Conservation (phyloP, 805 yeast genomes). For the Wickerhamomyces sydowiorum region DNA sequence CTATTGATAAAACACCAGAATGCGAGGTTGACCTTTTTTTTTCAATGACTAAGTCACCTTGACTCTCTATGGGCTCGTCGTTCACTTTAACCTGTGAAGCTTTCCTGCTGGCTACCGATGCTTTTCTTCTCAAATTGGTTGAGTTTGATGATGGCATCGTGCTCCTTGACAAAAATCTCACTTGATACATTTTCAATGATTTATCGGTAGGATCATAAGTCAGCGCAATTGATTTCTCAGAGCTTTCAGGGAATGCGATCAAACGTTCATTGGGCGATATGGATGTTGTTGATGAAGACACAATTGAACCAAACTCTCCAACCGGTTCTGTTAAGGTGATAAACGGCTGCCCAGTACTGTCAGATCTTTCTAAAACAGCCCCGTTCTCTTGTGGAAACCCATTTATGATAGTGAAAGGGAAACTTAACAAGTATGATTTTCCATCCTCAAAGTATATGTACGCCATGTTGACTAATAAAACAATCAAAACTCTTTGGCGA, state of each 20-base stretch:
- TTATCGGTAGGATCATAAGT: slow-evolving; percentile 46
- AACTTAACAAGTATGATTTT: slow-evolving; percentile 48
- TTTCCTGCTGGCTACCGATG: slow-evolving; percentile 17
- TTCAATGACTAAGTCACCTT: slow-evolving; percentile 12
- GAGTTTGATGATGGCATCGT: not conserved
- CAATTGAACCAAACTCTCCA: slow-evolving; percentile 65
- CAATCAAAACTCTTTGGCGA: slow-evolving; percentile 42
- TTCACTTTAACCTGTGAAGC: slow-evolving; percentile 4
- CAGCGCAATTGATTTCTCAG: slow-evolving; percentile 42
- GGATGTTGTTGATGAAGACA: slow-evolving; percentile 64
- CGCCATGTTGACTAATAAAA: slow-evolving; percentile 55
- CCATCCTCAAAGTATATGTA: slow-evolving; percentile 60
- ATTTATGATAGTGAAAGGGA: slow-evolving; percentile 60
- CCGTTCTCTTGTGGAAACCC: slow-evolving; percentile 70
- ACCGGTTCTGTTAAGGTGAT: slow-evolving; percentile 71
- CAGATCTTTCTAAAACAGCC: slow-evolving; percentile 50
- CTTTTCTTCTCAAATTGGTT: slow-evolving; percentile 11
- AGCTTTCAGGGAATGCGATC: slow-evolving; percentile 43
- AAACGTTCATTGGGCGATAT: slow-evolving; percentile 54
- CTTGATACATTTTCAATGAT: slow-evolving; percentile 48
- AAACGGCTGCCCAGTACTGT: slow-evolving; percentile 26
- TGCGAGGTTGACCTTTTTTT: slow-evolving; percentile 29
- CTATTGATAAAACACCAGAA: slow-evolving; percentile 35
- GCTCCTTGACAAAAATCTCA: slow-evolving; percentile 33
- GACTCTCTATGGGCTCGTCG: not conserved